Evolutionary conservation across 441 rosid species (phyloP).

Genomic region (Arabidopsis lyrata): DNA sequence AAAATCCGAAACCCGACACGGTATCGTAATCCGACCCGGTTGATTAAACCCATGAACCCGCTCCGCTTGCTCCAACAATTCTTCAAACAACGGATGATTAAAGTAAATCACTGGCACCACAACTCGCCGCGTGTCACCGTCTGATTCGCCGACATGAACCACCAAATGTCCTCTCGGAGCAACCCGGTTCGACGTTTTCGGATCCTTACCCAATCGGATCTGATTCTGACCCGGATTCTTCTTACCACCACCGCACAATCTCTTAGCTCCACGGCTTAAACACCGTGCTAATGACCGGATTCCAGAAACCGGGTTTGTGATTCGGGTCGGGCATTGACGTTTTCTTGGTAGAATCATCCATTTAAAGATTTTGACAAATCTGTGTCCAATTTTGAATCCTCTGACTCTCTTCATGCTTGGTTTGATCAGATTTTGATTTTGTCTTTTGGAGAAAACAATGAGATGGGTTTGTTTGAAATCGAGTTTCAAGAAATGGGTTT

Average conservation of each 20-base stretch:
- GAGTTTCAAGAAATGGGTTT: slow-evolving; percentile 4
- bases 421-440: not conserved
- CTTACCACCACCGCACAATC: slow-evolving; percentile 26
- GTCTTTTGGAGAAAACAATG: not conserved
- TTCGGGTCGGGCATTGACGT: slow-evolving; percentile 20
- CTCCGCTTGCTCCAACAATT: slow-evolving; percentile 70
- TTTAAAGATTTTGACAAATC: slow-evolving; percentile 56
- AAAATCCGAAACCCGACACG: slow-evolving; percentile 72
- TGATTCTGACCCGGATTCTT: slow-evolving; percentile 43
- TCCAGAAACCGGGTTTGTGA: slow-evolving; percentile 47
- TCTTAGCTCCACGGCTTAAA: slow-evolving; percentile 51
- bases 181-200: slow-evolving; percentile 33
- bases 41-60: slow-evolving; percentile 69
- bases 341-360: slow-evolving; percentile 48
- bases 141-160: slow-evolving; percentile 66
- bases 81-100: slow-evolving; percentile 74
- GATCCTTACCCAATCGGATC: slow-evolving; percentile 51
- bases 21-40: slow-evolving; percentile 73
- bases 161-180: slow-evolving; percentile 73
- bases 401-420: slow-evolving; percentile 50
- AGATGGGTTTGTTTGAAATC: slow-evolving; percentile 18
- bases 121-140: slow-evolving; percentile 53
- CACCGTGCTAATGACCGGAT: slow-evolving; percentile 48
- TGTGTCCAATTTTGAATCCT: slow-evolving; percentile 64
- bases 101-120: slow-evolving; percentile 75